These are phyloP conservation scores for Trichothecium roseum DNA, from an alignment of 2,329 filamentous ascomycete species.

Conservation along the genomic window DNA sequence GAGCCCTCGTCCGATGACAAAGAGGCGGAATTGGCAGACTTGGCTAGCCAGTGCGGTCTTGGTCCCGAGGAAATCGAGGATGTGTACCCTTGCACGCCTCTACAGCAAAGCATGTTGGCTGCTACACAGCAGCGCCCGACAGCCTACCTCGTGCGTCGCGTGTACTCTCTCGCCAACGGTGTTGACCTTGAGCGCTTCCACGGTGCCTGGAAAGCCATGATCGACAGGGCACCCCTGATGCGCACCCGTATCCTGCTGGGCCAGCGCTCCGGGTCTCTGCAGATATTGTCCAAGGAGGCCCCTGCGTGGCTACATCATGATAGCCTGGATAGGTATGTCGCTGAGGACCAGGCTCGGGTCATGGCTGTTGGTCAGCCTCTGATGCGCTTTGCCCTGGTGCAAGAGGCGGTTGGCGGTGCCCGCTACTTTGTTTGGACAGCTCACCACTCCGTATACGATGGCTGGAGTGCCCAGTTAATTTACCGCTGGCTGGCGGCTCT, in stretches of 20 bases:
- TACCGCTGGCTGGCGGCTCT: conserved; percentile 3
- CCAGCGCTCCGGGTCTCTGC: conserved; percentile 1
- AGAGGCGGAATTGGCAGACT: conserved; percentile 1
- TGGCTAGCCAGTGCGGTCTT: conserved; percentile 4
- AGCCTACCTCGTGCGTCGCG: conserved; percentile 4
- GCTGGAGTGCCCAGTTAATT: conserved; percentile 5
- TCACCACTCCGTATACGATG: conserved; percentile 12
- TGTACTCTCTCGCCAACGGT: conserved; percentile 2
- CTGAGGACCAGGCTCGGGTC: conserved; percentile 1
- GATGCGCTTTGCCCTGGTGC: conserved; percentile 1
- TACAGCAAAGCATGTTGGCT: conserved; percentile 22
- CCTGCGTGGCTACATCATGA: conserved; percentile 3
- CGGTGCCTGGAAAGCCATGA: conserved; percentile 1
- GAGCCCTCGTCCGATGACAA: conserved; percentile 1
- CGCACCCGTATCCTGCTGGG: conserved; percentile 5
- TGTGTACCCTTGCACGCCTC: conserved; percentile 22
- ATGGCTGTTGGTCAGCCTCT: conserved; percentile 4
- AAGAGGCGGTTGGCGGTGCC: not conserved
- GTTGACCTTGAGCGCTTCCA: conserved; percentile 3
- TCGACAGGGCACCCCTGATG: not conserved
- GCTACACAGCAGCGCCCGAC: conserved; percentile 4
- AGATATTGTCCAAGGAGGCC: conserved; percentile 2
- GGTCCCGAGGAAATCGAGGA: conserved; percentile 14
- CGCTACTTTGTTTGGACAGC: conserved; percentile 8
- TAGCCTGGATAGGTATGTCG: conserved; percentile 3